Percentiles rank a stretch among this genome's conserved stretches.
Evolutionary conservation across 768 basidiomycete species (phyloP).

Genomic region (Xerocomellus dryophilus): DNA sequence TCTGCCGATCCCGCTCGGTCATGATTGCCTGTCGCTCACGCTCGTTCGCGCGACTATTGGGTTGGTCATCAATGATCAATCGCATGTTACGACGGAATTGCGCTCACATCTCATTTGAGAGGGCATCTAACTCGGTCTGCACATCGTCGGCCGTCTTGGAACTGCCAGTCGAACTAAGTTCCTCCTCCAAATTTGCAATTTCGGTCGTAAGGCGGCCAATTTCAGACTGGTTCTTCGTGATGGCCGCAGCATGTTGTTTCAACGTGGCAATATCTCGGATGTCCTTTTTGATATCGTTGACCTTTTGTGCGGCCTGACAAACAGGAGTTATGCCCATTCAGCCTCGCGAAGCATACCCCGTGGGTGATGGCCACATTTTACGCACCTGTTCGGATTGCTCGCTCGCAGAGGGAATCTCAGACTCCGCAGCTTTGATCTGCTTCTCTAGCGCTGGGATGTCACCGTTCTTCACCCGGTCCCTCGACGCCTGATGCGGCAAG

Average conservation of each 20-base stretch:
- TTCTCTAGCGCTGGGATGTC: constrained; percentile 70
- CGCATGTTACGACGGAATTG: neutral
- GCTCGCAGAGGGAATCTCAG: constrained; percentile 49
- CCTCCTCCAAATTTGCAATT: constrained; percentile 59
- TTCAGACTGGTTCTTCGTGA: constrained; percentile 59
- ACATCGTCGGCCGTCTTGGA: constrained; percentile 84
- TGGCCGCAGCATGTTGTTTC: constrained; percentile 57
- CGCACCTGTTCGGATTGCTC: constrained; percentile 61
- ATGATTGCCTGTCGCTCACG: constrained; percentile 56
- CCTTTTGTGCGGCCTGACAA: constrained; percentile 48
- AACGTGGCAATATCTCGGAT: constrained; percentile 57
- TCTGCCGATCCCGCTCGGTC: constrained; percentile 62
- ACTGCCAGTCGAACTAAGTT: constrained; percentile 69
- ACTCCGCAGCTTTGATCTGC: constrained; percentile 57
- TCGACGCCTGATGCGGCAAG: constrained; percentile 51
- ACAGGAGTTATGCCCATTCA: neutral
- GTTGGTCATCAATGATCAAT: neutral
- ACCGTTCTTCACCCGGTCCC: constrained; percentile 49
- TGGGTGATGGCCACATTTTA: neutral
- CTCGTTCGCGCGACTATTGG: constrained; percentile 59
- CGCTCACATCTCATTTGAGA: constrained; percentile 64
- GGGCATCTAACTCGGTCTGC: constrained; percentile 65
- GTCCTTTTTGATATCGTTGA: constrained; percentile 54
- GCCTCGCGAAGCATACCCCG: neutral
- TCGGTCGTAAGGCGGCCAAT: constrained; percentile 59